A percentile compares a stretch with the other conserved stretches of the same genome.
Evolutionary conservation across 2,329 filamentous ascomycete species (phyloP).

Genomic region (Lecanicillium sp.): DNA sequence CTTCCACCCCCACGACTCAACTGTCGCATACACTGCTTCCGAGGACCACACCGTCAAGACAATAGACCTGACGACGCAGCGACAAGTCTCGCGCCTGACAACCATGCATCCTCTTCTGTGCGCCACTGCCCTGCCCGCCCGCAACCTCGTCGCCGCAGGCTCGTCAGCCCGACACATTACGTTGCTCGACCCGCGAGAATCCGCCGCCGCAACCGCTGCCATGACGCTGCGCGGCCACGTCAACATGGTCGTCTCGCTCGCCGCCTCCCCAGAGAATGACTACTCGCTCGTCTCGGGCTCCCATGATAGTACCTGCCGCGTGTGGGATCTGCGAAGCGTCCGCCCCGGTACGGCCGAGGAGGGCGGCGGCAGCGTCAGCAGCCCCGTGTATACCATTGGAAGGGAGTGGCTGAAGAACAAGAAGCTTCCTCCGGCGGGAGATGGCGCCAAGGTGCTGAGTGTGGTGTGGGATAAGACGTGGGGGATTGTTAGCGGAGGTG

Average conservation of each 20-base stretch:
- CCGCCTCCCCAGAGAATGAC: constrained; percentile 52
- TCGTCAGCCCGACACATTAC: constrained; percentile 83
- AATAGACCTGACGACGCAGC: constrained; percentile 77
- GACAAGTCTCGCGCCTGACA: constrained; percentile 71
- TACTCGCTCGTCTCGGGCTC: constrained; percentile 84
- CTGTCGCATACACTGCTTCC: constrained; percentile 84
- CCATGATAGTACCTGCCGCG: constrained; percentile 83
- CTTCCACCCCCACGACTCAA: constrained; percentile 78
- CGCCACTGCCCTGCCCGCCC: constrained; percentile 63
- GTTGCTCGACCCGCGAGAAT: constrained; percentile 81
- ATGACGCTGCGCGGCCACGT: constrained; percentile 89
- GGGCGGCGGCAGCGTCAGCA: constrained; percentile 55
- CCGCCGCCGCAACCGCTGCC: constrained; percentile 65
- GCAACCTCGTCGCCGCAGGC: constrained; percentile 59
- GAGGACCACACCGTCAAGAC: constrained; percentile 88
- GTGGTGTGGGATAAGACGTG: constrained; percentile 79
- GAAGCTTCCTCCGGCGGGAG: constrained; percentile 60
- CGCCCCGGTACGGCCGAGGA: constrained; percentile 51
- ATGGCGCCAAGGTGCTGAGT: constrained; percentile 83
- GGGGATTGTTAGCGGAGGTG: constrained; percentile 84
- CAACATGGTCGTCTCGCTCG: constrained; percentile 55
- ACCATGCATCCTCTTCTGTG: constrained; percentile 79
- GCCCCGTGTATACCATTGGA: constrained; percentile 67
- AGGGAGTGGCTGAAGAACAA: constrained; percentile 62
- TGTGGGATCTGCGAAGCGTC: constrained; percentile 84